Percentiles rank a stretch among this genome's conserved stretches.
Conservation (phyloP, 768 basidiomycete species). For the Favolaschia claudopus region DNA sequence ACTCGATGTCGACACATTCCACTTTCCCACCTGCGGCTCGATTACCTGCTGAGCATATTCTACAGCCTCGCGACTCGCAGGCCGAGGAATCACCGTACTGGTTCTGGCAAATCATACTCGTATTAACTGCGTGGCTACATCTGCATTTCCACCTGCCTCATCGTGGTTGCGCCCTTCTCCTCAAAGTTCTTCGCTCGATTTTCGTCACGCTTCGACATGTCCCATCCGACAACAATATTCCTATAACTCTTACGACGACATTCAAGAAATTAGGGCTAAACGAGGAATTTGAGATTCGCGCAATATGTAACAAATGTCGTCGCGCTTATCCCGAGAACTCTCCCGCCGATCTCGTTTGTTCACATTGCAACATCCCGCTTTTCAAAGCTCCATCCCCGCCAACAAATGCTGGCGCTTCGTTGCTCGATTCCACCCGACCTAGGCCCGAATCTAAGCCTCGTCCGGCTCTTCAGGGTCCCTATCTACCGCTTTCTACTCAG, state of each 20-base stretch:
- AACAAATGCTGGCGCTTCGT: background rate
- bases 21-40: no score
- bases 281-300: background rate
- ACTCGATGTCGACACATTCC: no score
- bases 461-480: background rate
- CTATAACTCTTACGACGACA: background rate
- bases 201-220: background rate
- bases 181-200: background rate
- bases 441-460: background rate
- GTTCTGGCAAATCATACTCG: no score
- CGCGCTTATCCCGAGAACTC: background rate
- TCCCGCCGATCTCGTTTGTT: background rate
- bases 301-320: background rate
- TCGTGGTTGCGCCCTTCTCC: background rate
- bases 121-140: no score
- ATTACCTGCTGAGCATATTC: no score
- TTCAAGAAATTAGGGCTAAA: background rate
- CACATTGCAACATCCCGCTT: background rate
- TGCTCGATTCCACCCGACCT: no score
- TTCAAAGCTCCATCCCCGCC: background rate
- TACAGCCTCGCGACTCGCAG: no score
- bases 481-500: background rate
- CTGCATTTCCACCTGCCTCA: no score
- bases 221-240: background rate
- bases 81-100: no score